phyloP scores from a whole-genome alignment of 306 rosid species.

The Trifolium repens region DNA sequence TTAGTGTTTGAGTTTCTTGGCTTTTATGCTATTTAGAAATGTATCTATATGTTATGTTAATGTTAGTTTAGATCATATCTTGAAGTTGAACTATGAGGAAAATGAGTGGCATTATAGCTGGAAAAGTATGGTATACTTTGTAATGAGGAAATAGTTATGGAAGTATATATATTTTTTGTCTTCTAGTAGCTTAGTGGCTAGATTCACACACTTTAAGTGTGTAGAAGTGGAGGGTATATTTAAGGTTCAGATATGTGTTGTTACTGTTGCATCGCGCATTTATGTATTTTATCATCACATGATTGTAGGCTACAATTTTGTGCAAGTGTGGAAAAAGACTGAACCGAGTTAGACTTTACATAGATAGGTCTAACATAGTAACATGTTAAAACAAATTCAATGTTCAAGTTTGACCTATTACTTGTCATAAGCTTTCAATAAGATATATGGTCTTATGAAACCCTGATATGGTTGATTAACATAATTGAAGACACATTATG shows the following conservation, averaged over 20 bases:
- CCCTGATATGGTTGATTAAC: not conserved
- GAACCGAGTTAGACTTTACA: not conserved
- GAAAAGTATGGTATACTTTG: conserved; percentile 29
- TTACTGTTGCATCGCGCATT: not conserved
- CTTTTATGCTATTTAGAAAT: not conserved
- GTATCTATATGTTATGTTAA: conserved; percentile 7
- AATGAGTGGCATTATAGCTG: conserved; percentile 10
- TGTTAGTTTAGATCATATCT: not conserved
- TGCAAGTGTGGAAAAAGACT: not conserved
- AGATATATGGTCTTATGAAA: not conserved
- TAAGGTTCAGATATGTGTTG: not conserved
- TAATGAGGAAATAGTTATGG: conserved; percentile 1
- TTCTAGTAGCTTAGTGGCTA: too few relatives aligned
- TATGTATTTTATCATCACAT: not conserved
- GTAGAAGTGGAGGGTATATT: not conserved
- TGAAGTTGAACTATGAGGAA: not conserved
- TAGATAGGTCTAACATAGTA: not conserved
- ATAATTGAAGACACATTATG: too few relatives aligned
- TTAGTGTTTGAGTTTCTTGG: conserved; percentile 2
- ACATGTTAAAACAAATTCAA: not conserved
- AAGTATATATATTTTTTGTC: not conserved
- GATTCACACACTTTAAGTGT: too few relatives aligned
- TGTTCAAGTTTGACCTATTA: not conserved
- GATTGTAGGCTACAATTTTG: not conserved
- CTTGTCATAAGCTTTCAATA: not conserved